A percentile compares a stretch with the other conserved stretches of the same genome.
Evolutionary conservation across 164 flowering plant genomes (phyloP).

Genomic region (Aristolochia contorta): DNA sequence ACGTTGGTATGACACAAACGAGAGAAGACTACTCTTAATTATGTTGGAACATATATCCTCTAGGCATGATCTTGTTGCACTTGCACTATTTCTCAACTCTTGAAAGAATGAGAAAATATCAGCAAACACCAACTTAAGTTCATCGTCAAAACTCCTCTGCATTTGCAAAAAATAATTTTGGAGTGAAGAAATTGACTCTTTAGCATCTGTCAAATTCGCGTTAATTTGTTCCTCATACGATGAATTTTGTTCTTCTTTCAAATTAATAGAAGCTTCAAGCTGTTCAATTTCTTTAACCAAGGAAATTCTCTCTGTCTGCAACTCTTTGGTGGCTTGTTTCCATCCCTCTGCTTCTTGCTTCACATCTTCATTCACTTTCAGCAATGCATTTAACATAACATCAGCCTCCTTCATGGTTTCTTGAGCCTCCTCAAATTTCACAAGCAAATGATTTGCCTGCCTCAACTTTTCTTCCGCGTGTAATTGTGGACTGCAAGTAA

Average conservation of each 20-base stretch:
- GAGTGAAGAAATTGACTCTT: conserved; percentile 32
- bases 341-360: conserved; percentile 33
- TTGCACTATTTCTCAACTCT: conserved; percentile 22
- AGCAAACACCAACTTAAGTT: conserved; percentile 19
- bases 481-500: conserved; percentile 7
- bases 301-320: conserved; percentile 38
- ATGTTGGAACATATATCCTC: conserved; percentile 37
- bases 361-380: conserved; percentile 45
- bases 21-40: conserved; percentile 32
- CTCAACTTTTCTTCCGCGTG: conserved; percentile 22
- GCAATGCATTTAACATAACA: conserved; percentile 47
- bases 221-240: conserved; percentile 25
- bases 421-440: conserved; percentile 54
- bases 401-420: conserved; percentile 70
- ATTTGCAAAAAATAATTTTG: conserved; percentile 35
- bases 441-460: conserved; percentile 30
- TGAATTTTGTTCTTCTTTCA: conserved; percentile 38
- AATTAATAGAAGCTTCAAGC: conserved; percentile 31
- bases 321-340: conserved; percentile 43
- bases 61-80: conserved; percentile 29
- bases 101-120: conserved; percentile 30
- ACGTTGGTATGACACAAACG: conserved; percentile 35
- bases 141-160: conserved; percentile 40
- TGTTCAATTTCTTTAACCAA: conserved; percentile 48
- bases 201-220: conserved; percentile 23